Evolutionary conservation across 768 basidiomycete species (phyloP).

Genomic region (Suillus fuscotomentosus): DNA sequence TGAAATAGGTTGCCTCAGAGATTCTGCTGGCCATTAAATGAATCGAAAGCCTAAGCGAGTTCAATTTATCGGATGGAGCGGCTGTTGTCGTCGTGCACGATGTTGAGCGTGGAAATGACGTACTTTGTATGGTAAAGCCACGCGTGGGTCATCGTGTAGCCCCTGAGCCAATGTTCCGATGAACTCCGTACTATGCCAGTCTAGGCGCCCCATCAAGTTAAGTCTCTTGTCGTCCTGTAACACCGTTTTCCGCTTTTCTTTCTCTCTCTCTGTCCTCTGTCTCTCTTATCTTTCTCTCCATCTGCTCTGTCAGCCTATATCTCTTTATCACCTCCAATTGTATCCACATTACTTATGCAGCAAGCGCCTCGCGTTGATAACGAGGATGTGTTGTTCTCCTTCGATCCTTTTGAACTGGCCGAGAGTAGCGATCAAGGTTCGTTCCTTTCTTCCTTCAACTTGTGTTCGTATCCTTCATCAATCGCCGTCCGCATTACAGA

Average conservation of each 20-base stretch:
- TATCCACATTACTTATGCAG: constrained; percentile 31
- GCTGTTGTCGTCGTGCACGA: not conserved
- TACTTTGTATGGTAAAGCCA: not conserved
- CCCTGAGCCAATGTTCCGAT: constrained; percentile 4
- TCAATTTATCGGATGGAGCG: not conserved
- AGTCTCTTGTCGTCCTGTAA: constrained; percentile 25
- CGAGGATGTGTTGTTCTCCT: constrained; percentile 49
- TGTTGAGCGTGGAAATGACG: not conserved
- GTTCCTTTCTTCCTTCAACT: constrained; percentile 6
- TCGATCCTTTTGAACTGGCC: constrained; percentile 43
- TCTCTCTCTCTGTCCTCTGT: constrained; percentile 6
- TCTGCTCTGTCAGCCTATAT: constrained; percentile 9
- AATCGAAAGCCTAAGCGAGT: not conserved
- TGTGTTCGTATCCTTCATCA: not conserved
- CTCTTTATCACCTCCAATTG: constrained; percentile 18
- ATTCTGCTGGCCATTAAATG: not conserved
- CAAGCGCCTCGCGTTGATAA: constrained; percentile 47
- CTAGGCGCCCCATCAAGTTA: constrained; percentile 14
- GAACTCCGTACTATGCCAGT: not conserved
- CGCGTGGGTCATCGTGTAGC: not conserved
- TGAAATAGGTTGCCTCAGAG: not conserved
- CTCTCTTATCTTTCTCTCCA: constrained; percentile 18
- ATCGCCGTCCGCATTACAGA: constrained; percentile 11
- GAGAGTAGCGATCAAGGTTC: not conserved
- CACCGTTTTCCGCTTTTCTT: not conserved